phyloP scores from a whole-genome alignment of 192 early-diverging fungal genomes.

The Backusella luteola region DNA sequence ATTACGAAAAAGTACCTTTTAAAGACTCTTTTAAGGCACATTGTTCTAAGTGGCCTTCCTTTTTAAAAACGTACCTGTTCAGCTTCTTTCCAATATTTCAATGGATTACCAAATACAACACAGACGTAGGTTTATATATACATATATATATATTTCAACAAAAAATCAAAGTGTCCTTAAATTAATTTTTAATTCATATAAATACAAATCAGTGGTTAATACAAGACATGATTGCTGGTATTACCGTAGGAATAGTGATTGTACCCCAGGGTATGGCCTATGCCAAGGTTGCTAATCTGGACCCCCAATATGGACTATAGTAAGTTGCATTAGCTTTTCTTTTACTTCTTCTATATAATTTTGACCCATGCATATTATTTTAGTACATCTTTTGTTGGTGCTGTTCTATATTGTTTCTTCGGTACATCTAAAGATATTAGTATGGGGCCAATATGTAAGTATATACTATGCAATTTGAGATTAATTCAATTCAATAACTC shows the following conservation, averaged over 20 bases:
- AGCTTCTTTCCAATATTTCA: conserved; percentile 24
- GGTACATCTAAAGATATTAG: conserved; percentile 75
- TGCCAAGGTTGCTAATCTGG: conserved; percentile 65
- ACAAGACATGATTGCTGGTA: conserved; percentile 61
- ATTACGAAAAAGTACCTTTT: not conserved
- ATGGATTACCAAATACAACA: conserved; percentile 34
- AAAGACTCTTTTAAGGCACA: not conserved
- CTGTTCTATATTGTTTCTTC: conserved; percentile 67
- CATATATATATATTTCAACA: not conserved
- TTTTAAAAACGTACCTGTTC: not conserved
- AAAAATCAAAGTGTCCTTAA: not conserved
- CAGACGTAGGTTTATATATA: conserved; percentile 14
- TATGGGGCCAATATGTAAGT: conserved; percentile 49
- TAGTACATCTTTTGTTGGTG: conserved; percentile 61
- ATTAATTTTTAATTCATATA: not conserved
- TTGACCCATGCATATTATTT: not conserved
- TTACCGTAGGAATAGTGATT: conserved; percentile 70
- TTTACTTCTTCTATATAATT: conserved; percentile 68
- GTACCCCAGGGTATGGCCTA: conserved; percentile 72
- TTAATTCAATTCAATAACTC: conserved; percentile 13
- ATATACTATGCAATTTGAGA: not conserved
- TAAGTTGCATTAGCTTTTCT: not conserved
- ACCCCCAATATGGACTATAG: conserved; percentile 24
- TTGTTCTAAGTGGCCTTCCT: conserved; percentile 4
- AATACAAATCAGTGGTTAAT: conserved; percentile 26